Base-by-base conservation (phyloP, 306 rosid genomes). In the Dryas drummondii region DNA sequence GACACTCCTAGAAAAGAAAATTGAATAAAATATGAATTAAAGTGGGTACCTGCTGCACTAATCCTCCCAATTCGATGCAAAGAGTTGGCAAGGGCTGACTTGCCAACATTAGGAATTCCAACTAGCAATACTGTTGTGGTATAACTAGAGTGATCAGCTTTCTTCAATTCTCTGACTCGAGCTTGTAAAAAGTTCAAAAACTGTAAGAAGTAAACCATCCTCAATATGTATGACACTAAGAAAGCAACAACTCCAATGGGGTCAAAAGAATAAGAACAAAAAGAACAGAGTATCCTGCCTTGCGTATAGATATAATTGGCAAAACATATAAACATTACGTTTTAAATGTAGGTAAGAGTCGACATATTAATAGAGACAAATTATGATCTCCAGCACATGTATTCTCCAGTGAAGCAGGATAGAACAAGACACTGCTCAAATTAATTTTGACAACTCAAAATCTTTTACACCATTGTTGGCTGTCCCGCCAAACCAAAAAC, bases 81-180 rank as follows among this genome's bases (percentile, higher is more conserved):
- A 68, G 96, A 86, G 79, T 90, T 94, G 86, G 89, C 86, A 76
- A 94, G 88, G 72, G 98, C 97, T 9, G 96, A 90, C 81, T 94
- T 94, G 37, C 97, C 97, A 76, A 91, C 97, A 86, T 91, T 94
- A 57, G 97, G 97, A 84, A 89, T 86, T 77, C 97, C 94, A 84
- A 87, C 82, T 37, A 94, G 83, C 87, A 94, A 81, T 73, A 88
- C 78, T 45, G 96, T 87, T 16, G 93, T 87, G 51, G 97, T 87
- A 81, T 79, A 74, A 68, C 64, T 86, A 71, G 76, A 61, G 66
- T 78, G 81, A 75, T 85, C 84, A 53, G 70, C 62, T 76, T 73
- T 81, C 82, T 75, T 85, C 77, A 94, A 59, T 71, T 86, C 81
- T 82, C 94, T 86, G 58, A 88, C 89, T 73, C 47, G 86, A 58